Base-by-base conservation (phyloP, 164 flowering plant species). In the Platanus orientalis region DNA sequence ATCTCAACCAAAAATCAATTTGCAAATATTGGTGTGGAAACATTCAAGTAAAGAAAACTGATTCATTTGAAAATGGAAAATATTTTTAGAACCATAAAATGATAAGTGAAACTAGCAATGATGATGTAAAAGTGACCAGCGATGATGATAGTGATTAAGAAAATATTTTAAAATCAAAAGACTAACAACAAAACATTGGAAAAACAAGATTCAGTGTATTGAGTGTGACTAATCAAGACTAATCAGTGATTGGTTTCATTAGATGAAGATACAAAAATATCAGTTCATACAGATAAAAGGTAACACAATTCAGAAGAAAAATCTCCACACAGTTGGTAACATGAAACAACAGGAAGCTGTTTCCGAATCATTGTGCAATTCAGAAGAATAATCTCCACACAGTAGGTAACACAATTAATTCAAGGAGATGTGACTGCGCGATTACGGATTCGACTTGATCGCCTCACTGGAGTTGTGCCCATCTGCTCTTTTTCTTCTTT, bases 391-490 rank as follows among this genome's bases (percentile, higher is more conserved):
- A 14, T 21, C 59, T 13, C 21, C n/a, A 16, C 14, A 16, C 10
- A 25, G 16, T 11, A 3, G 13, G 7, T 10, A n/a, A 11, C 25
- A 4, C 17, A 23, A 30, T 25, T 44, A 36, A 11, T 50, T 75
- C 63, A 73, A 54, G 76, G 71, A 52, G 78, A 74, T 57, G 4
- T 42, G 39, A 69, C 68, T 50, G 69, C 47, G 20, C 72, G 72
- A 17, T 39, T 71, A 28, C 68, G 76, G 42, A 81, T 45, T 53
- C 82, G 62, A 58, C 63, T 73, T 14, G 84, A 78, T 67, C 84
- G 54, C 62, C 84, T 81, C 21, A 73, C 63, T 42, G 84, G 77
- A 64, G 84, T 73, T 50, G 67, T 58, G 50, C 40, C 25, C 40
- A 11, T 57, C 61, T 57, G 54, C 56, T 27, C 44, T 19, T 2